Evolutionary conservation across 768 basidiomycete species (phyloP), one percentile per base, ranked within the genome.

Genomic region (Asterophora parasitica): DNA sequence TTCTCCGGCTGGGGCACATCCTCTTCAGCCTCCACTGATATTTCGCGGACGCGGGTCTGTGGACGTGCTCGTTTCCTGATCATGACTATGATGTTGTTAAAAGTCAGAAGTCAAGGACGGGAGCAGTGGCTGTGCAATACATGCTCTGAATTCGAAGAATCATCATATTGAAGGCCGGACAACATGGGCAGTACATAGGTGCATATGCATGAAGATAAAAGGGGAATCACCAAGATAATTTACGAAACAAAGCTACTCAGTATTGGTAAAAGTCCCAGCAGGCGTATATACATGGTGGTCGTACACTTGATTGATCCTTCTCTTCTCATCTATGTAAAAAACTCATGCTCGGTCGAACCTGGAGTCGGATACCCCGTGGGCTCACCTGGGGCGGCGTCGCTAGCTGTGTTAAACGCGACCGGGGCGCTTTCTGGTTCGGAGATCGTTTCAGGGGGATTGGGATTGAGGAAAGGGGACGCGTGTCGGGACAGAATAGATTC

Each of bases 1-100:
- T 73, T 69, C 33, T 68, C 69, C 4, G 55, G 62, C 9, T 67
- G 63, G 26, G 63, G 59, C 10, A 13, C 11, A 7, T 69, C 67
- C 7, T 70, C 69, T 10, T 75, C 69, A 19, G 54, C 59, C 16
- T 72, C 71, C 7, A 61, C 52, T 0, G 82, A 81, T 38, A 58
- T 65, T 61, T 80, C 78, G 11, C 87, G 75, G 16, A 76, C 56
- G 27, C 74, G 73, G 19, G 75, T 70, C 57, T 80, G 81, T 31
- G 87, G 87, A 33, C 87, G 79, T 42, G 67, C 74, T 30, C 88
- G 83, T 67, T 81, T 86, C 71, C 80, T 89, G 72, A 90, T 85
- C 76, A 85, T 81, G 72, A 90, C 85, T 76, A 85, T 81, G 54
- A 49, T 26, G 42, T 20, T 9, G 17, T 15, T 7, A 15, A 34